These are phyloP conservation scores for Aspergillus saccharolyticus DNA, from an alignment of 495 filamentous ascomycete species.

Conservation along the genomic window DNA sequence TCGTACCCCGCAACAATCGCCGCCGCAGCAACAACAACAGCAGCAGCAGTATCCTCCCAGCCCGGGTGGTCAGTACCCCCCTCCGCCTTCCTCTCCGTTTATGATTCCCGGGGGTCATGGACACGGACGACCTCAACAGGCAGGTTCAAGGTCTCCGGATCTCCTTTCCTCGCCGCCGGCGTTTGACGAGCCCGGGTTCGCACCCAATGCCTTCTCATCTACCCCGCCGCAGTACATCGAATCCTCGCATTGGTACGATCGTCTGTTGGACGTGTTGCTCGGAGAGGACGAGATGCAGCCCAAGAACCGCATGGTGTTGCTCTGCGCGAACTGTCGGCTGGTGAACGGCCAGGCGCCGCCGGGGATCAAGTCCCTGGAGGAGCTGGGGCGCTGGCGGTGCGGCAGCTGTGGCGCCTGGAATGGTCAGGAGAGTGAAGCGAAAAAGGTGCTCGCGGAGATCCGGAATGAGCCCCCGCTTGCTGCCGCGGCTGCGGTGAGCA, in stretches of 20 bases:
- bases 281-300: constrained; percentile 93
- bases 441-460: constrained; percentile 48
- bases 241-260: constrained; percentile 82
- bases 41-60: constrained; percentile 15
- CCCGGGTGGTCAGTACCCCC: constrained; percentile 5
- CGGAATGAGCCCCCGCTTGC: constrained; percentile 20
- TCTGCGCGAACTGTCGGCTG: constrained; percentile 75
- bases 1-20: constrained; percentile 19
- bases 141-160: constrained; percentile 2
- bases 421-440: constrained; percentile 70
- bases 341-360: constrained; percentile 97
- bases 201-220: constrained; percentile 53
- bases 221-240: constrained; percentile 42
- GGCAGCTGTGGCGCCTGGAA: constrained; percentile 80
- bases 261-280: constrained; percentile 82
- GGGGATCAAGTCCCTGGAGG: constrained; percentile 68
- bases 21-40: constrained; percentile 13
- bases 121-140: constrained; percentile 8
- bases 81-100: neutral
- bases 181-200: constrained; percentile 47
- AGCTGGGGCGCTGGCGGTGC: constrained; percentile 87
- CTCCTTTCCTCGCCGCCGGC: constrained; percentile 17
- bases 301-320: constrained; percentile 84
- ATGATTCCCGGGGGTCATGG: constrained; percentile 5
- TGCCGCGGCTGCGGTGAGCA: constrained; percentile 13